Evolutionary conservation across 2,329 filamentous ascomycete species (phyloP), one percentile per base, ranked within the genome.

Genomic region (Elsinoe australis): DNA sequence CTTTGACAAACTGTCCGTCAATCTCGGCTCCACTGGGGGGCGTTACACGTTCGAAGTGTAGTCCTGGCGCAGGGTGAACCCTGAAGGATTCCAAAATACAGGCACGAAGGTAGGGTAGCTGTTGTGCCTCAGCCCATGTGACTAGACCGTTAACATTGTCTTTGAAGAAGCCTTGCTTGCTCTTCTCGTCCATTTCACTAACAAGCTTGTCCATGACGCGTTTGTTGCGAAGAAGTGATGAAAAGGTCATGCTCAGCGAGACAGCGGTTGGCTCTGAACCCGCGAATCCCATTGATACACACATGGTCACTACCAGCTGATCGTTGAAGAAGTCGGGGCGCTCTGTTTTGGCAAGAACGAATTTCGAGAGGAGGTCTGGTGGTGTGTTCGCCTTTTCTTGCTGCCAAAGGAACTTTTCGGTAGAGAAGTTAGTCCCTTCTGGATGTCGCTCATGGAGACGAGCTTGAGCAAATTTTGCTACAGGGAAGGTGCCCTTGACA

Each of bases 1-100:
- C 55, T 5, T 57, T 55, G n/a, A 60, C 47, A 47, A 54, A 54
- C 12, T 55, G 19, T 24, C 35, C 35, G 35, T 39, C 35, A 14
- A 39, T 39, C 7, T 39, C 35, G 18, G 28, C 35, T 10, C 35
- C 35, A n/a, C 15, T 14, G 10, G 35, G 19, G 6, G 35, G 35
- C 8, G 35, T 39, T 12, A 39, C 35, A 7, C 35, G 35, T 15
- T 39, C 35, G 35, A 39, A 39, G 4, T 22, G 35, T 15, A 39
- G 19, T 14, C 35, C 35, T 26, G 35, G 35, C 9, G 35, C 35
- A n/a, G 35, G 35, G 15, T 39, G 35, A 4, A 39, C 18, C 10
- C 35, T 19, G 35, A 39, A 24, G 10, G 35, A 39, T 24, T 39
- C 35, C 19, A 39, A 8, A 14, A 39, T 39, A 14, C 35, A 39